Base-by-base conservation (phyloP, 176 grass and related monocot species). In the Poa pratensis region DNA sequence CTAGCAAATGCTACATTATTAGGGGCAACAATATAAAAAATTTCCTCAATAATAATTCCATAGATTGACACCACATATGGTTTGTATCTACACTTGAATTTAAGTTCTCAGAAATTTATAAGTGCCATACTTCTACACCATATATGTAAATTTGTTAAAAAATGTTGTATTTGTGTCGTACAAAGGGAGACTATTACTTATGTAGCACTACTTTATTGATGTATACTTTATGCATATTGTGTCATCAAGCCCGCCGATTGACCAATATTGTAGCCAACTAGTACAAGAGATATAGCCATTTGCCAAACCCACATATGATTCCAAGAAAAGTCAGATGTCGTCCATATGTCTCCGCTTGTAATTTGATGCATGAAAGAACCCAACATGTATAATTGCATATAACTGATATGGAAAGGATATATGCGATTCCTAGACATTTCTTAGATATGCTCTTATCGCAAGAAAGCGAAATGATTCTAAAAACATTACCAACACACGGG, bases 381-480 rank as follows among this genome's bases (percentile, higher is more conserved):
- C 51, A 34, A 20, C 43, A 71, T 55, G 72, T 78, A 64, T 81
- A 76, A 69, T 18, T 69, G 9, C 50, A 24, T 69, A 20, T 16
- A 28, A 34, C 53, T 86, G 20, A 77, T 53, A 46, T 86, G 42
- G n/a, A 30, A 80, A 16, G 58, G 40, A 77, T 86, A 82, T 86
- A 39, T 82, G 16, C 39, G 34, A 66, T 84, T 84, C 72, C 40
- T 30, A 63, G 15, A 39, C 43, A 35, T 58, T n/a, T 77, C 6
- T 15, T 76, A 86, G 23, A 73, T 73, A 73, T 67, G 73, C 26
- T 79, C 22, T 75, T 28, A 75, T 53, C 49, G 27, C 27, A 3
- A 20, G 48, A 75, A 75, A 51, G 16, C 53, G 48, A 75, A 26
- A 51, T 75, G 71, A 15, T 27, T 16, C 71, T 51, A 63, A 73